Evolutionary conservation across 2,329 filamentous ascomycete species (phyloP).

Genomic region (Fusarium brachygibbosum): DNA sequence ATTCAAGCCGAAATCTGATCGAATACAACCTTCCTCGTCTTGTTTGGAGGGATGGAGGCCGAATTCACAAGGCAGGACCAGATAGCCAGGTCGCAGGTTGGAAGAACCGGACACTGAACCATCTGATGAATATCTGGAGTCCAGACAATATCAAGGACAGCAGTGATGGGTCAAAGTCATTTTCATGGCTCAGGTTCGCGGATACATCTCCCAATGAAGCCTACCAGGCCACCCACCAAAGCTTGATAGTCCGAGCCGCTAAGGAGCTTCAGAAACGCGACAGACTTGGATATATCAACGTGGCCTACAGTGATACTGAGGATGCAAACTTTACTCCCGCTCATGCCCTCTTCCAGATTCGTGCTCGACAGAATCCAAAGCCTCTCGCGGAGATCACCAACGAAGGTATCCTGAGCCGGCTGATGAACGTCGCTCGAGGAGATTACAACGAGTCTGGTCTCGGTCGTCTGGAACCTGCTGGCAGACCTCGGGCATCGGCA

Average conservation of each 20-base stretch:
- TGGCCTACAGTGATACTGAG: constrained; percentile 77
- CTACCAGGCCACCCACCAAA: constrained; percentile 75
- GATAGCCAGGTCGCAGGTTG: constrained; percentile 85
- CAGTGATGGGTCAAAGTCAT: constrained; percentile 72
- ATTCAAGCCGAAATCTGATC: constrained; percentile 88
- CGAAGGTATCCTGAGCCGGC: constrained; percentile 78
- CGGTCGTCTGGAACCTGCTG: constrained; percentile 83
- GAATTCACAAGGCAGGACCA: constrained; percentile 78
- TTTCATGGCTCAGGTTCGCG: constrained; percentile 91
- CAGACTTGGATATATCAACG: constrained; percentile 74
- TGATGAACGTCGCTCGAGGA: constrained; percentile 82
- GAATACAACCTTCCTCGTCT: constrained; percentile 86
- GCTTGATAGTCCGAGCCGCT: constrained; percentile 80
- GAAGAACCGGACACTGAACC: constrained; percentile 79
- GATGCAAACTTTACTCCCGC: constrained; percentile 74
- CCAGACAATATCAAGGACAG: constrained; percentile 81
- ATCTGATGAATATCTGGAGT: constrained; percentile 92
- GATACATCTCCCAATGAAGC: constrained; percentile 82
- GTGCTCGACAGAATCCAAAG: constrained; percentile 74
- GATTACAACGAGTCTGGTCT: constrained; percentile 79
- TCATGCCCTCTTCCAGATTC: constrained; percentile 86
- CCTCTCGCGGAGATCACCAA: constrained; percentile 77
- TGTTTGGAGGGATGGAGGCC: constrained; percentile 84
- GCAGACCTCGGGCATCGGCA: constrained; percentile 81
- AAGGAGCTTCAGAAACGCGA: constrained; percentile 68